A percentile compares a stretch with the other conserved stretches of the same genome.
Evolutionary conservation across 805 yeast genomes (phyloP).

Genomic region (Starmera amethionina): DNA sequence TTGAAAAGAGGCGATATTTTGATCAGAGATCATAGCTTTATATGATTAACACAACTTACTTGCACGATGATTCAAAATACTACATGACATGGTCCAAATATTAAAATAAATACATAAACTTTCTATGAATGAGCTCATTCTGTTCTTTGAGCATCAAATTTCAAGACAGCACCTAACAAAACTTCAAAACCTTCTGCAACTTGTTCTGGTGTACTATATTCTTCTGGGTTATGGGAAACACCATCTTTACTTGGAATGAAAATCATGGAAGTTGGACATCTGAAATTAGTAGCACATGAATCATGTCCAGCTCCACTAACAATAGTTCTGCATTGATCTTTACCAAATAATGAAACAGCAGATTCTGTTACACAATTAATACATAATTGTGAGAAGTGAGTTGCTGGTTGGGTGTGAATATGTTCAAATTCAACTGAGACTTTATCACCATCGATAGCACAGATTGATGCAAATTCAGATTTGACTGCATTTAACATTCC

Average conservation of each 20-base stretch:
- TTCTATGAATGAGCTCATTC: background rate
- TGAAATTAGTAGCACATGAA: constrained; percentile 45
- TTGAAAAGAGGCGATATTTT: too few species aligned
- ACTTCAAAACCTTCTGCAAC: constrained; percentile 52
- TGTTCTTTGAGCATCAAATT: constrained; percentile 22
- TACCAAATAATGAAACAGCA: constrained; percentile 40
- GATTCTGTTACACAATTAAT: constrained; percentile 41
- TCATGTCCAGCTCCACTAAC: constrained; percentile 72
- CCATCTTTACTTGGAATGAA: constrained; percentile 65
- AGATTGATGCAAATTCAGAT: constrained; percentile 26
- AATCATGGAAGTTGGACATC: constrained; percentile 64
- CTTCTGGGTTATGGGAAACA: constrained; percentile 56
- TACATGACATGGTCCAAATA: too few species aligned
- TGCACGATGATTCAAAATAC: too few species aligned
- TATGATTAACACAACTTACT: too few species aligned
- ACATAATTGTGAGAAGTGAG: constrained; percentile 43
- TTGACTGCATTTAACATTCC: constrained; percentile 29
- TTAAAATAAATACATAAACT: too few species aligned
- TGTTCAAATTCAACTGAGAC: constrained; percentile 31
- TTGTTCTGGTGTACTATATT: constrained; percentile 55
- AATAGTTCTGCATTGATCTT: constrained; percentile 32
- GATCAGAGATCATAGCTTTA: too few species aligned
- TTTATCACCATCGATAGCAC: constrained; percentile 20
- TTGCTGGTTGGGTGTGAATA: constrained; percentile 44
- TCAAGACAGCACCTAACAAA: constrained; percentile 38